Conservation (phyloP, 129 eudicot species). For the Daucus carota region DNA sequence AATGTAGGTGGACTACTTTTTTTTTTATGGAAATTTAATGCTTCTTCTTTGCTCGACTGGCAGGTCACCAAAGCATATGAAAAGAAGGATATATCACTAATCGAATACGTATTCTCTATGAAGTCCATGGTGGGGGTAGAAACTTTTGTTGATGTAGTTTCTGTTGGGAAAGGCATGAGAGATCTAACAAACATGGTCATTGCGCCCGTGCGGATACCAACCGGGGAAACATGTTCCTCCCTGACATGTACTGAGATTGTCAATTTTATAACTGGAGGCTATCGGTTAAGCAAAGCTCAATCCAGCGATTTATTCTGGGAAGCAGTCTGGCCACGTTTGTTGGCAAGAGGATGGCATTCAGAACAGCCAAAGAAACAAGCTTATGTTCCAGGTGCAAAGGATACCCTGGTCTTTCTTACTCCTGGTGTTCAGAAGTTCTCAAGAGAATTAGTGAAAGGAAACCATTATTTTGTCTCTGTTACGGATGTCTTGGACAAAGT, state of each 20-base stretch:
- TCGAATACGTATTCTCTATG: conserved; percentile 44
- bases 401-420: conserved; percentile 38
- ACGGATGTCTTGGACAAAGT: conserved; percentile 31
- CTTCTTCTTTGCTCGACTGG: background rate
- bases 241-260: conserved; percentile 50
- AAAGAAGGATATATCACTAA: conserved; percentile 37
- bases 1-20: background rate
- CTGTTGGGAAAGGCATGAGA: conserved; percentile 61
- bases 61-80: conserved; percentile 55
- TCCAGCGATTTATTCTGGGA: conserved; percentile 44
- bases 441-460: background rate
- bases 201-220: conserved; percentile 16
- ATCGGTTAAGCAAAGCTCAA: conserved; percentile 68
- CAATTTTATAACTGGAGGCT: conserved; percentile 49
- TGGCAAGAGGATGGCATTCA: too few relatives aligned
- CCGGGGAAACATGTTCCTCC: conserved; percentile 41
- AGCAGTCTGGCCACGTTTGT: too few relatives aligned
- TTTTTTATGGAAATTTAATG: too few relatives aligned
- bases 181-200: conserved; percentile 54
- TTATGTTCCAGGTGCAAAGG: conserved; percentile 31
- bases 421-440: conserved; percentile 55
- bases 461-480: conserved; percentile 56
- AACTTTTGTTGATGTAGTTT: conserved; percentile 49
- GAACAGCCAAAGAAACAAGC: too few relatives aligned
- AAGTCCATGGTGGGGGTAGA: conserved; percentile 46